These are phyloP conservation scores for Psidium friedrichsthalianum DNA, from an alignment of 345 rosid genomes.

Conservation along the genomic window DNA sequence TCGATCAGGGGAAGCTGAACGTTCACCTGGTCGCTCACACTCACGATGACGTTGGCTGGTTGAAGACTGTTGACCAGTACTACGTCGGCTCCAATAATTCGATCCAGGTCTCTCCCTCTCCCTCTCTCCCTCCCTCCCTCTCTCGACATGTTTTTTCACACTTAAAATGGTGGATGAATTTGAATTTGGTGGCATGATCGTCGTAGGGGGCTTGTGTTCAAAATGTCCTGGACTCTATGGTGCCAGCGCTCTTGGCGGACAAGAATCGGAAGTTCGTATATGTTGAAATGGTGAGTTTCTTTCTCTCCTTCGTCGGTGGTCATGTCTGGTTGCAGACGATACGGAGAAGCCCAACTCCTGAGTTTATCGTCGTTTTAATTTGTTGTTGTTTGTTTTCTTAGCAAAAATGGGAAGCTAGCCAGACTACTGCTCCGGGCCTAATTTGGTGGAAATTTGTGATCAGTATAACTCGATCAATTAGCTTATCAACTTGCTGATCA, in stretches of 20 bases:
- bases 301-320: background rate
- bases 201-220: constrained; percentile 86
- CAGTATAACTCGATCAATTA: background rate
- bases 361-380: background rate
- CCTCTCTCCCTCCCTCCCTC: background rate
- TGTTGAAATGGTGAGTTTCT: constrained; percentile 61
- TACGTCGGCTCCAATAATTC: constrained; percentile 98
- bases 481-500: background rate
- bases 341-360: background rate
- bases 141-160: background rate
- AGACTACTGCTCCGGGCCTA: background rate
- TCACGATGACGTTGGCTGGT: constrained; percentile 97
- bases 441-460: background rate
- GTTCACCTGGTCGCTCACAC: constrained; percentile 93
- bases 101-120: constrained; percentile 53
- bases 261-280: constrained; percentile 81
- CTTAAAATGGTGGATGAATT: background rate
- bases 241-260: constrained; percentile 79
- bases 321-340: background rate
- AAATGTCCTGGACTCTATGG: constrained; percentile 85
- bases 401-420: background rate
- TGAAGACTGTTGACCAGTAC: constrained; percentile 97
- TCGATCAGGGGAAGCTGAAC: constrained; percentile 72
- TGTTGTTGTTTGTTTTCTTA: background rate
- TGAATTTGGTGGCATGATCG: background rate